Evolutionary conservation across 139 green algal species (phyloP), one percentile per base, ranked within the genome.

Genomic region (Chlamydomonas eustigma): DNA sequence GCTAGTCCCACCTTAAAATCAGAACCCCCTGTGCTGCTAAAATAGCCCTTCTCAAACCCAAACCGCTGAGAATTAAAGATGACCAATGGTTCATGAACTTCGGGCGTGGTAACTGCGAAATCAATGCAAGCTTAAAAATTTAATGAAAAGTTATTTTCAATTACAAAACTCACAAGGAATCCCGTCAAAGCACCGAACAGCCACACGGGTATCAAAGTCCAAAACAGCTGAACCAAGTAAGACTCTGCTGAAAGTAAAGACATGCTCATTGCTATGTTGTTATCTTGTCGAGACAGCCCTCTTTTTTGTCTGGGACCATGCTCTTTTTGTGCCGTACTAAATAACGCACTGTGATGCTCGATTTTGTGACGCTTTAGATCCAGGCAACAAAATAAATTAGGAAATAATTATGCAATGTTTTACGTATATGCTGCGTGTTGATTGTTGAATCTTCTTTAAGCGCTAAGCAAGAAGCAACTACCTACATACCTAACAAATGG

Each of bases 1-100:
- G 58, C 58, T 69, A 30, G 33, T n/a, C 65, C 25, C 31, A 72
- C 65, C 65, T 72, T 6, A 72, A 31, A 31, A 72, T 72, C 33
- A 72, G 22, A 4, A 39, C 4, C 12, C 65, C 65, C 34, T 72
- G 65, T 6, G 22, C 5, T 6, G 65, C 65, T 4, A 72, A 8
- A 6, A 72, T 4, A 6, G 22, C 4, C 4, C 32, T 72, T 12
- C 65, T 5, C 65, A 72, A 34, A 34, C 65, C 65, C 3, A 31
- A 12, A 31, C 33, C 32, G 31, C 8, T 30, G 18, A 72, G 65
- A 6, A 72, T 4, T 12, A 72, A 3, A 39, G 8, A 72, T 4
- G 65, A 39, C 33, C 4, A 31, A 12, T 50, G 39, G 58, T 6
- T 37, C 25, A 22, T 24, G 33, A 39, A 72, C 4, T 31, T 38